Conservation (phyloP, 2,329 filamentous ascomycete genomes). For the Botryotinia globosa region DNA sequence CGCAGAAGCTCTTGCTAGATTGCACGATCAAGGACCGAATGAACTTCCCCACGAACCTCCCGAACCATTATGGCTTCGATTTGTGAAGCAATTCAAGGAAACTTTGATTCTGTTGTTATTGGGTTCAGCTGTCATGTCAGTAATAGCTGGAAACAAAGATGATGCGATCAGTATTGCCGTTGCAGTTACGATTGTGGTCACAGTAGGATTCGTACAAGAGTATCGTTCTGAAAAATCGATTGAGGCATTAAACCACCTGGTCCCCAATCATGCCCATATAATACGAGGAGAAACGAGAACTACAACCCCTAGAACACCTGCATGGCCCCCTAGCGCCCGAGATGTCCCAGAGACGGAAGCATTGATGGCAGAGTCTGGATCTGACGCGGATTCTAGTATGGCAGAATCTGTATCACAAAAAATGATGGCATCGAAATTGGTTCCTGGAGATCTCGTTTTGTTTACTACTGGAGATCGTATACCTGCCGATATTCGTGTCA, state of each 20-base stretch:
- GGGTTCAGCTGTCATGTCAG: constrained; percentile 80
- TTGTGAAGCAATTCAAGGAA: constrained; percentile 95
- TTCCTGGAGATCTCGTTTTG: constrained; percentile 87
- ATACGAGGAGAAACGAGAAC: constrained; percentile 54
- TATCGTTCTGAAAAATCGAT: constrained; percentile 97
- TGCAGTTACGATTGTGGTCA: constrained; percentile 94
- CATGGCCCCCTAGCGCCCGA: constrained; percentile 48
- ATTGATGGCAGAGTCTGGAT: constrained; percentile 28
- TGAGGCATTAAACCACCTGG: constrained; percentile 87
- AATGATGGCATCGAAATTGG: constrained; percentile 81
- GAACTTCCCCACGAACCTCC: constrained; percentile 92
- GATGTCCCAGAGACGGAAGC: constrained; percentile 30
- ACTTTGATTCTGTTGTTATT: constrained; percentile 90
- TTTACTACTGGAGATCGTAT: constrained; percentile 97
- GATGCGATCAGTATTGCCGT: constrained; percentile 95
- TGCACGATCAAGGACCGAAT: constrained; percentile 82
- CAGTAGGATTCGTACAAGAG: constrained; percentile 94
- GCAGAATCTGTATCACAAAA: constrained; percentile 70
- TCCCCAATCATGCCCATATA: constrained; percentile 94
- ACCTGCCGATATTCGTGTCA: constrained; percentile 93
- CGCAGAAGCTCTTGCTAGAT: constrained; percentile 73
- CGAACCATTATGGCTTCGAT: constrained; percentile 92
- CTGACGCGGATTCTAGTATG: constrained; percentile 52
- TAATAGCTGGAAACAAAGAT: constrained; percentile 88
- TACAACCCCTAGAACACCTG: constrained; percentile 34